Base-by-base conservation (phyloP, 225 moss, liverwort and hornwort genomes). In the Marchantia polymorpha region DNA sequence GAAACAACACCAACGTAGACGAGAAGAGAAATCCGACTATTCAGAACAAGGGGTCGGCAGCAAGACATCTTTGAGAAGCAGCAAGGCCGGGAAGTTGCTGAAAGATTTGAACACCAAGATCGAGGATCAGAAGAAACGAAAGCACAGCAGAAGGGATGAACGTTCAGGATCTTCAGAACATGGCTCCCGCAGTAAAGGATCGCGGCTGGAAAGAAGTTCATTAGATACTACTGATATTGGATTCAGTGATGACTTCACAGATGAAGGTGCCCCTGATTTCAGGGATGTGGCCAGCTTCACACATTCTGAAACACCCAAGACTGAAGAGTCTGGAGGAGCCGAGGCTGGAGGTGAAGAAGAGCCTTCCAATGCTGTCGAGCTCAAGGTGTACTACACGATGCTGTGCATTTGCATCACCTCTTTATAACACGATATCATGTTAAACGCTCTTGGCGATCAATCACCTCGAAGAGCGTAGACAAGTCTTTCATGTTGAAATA, bases 61-160 rank as follows among this genome's bases (percentile, higher is more conserved):
- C 73, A 73, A 26, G 26, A 39, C 30, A 17, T 47, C 22, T 14
- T 8, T 20, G 5, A 60, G 46, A 75, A 26, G 30, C 14, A 76
- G 48, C 51, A 71, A n/a, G 11, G 50, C 71, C 22, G 76, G 77
- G 19, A 61, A 46, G 46, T 68, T 80, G 80, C 39, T 83, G 17
- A 66, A 5, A 39, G 60, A 86, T 74, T 56, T 86, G 77, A 76
- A 82, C 14, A 14, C 50, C 1, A 80, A 83, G 68, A 82, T 86
- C 48, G 61, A 78, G 13, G 52, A 76, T n/a, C 80, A 86, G 50
- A 75, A 77, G 49, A 73, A 29, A 7, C 82, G 80, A 53, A 80
- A 77, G 30, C 69, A 50, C 27, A 66, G 39, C 67, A 83, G 56
- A 54, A 46, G 25, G 31, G 80, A 83, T 22, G 80, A 86, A 0